A percentile compares a stretch with the other conserved stretches of the same genome.
phyloP scores from a whole-genome alignment of 2,329 filamentous ascomycete genomes.

The Bimuria novae-zelandiae region DNA sequence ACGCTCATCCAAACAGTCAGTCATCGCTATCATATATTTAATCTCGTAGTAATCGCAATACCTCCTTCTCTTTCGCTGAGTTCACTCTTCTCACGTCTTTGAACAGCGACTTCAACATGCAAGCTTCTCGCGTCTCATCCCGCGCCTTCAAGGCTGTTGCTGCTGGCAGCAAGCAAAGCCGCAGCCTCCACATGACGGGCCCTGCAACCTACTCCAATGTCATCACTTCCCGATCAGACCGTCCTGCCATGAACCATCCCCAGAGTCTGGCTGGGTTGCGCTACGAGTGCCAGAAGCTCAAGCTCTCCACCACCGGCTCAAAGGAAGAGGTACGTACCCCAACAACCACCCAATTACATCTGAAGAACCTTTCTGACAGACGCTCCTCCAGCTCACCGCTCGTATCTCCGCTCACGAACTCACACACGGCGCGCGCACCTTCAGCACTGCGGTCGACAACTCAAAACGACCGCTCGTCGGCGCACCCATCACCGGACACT shows the following conservation, averaged over 20 bases:
- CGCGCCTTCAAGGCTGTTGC: slow-evolving; percentile 50
- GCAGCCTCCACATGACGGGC: slow-evolving; percentile 64
- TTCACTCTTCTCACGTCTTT: slow-evolving; percentile 6
- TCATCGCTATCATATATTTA: slow-evolving; percentile 10
- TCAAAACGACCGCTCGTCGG: slow-evolving; percentile 49
- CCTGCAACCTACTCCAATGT: slow-evolving; percentile 59
- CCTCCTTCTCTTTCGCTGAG: slow-evolving; percentile 3
- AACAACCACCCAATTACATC: background rate
- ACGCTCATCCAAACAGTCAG: slow-evolving; percentile 7
- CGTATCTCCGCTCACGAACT: slow-evolving; percentile 59
- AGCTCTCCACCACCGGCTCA: slow-evolving; percentile 52
- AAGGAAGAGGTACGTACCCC: slow-evolving; percentile 54
- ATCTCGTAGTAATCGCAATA: slow-evolving; percentile 12
- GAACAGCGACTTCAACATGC: slow-evolving; percentile 41
- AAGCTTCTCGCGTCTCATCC: slow-evolving; percentile 49
- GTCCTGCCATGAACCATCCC: slow-evolving; percentile 56
- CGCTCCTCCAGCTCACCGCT: slow-evolving; percentile 51
- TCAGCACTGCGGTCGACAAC: slow-evolving; percentile 58
- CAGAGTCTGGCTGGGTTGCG: slow-evolving; percentile 57
- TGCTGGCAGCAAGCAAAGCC: slow-evolving; percentile 46
- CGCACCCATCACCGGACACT: slow-evolving; percentile 30
- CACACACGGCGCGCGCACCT: slow-evolving; percentile 55
- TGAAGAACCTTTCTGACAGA: slow-evolving; percentile 10
- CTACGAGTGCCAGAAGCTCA: slow-evolving; percentile 56
- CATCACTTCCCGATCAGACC: slow-evolving; percentile 52